Base-by-base conservation (phyloP, 768 basidiomycete genomes). In the Suillus spraguei region DNA sequence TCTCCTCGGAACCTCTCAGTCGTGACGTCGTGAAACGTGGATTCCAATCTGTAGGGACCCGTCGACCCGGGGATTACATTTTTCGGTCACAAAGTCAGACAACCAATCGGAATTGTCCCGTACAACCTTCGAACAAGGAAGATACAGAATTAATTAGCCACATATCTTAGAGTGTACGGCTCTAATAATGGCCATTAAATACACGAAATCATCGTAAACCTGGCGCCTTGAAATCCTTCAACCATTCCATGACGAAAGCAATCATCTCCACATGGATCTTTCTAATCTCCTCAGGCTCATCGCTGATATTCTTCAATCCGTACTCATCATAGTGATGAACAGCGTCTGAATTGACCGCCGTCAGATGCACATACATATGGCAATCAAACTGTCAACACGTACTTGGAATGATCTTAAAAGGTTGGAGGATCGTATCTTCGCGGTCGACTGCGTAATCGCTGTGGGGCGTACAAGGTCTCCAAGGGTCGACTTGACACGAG, bases 331-430 rank as follows among this genome's bases (percentile, higher is more conserved):
- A 83, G 61, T 84, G 82, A 70, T 97, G 94, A 11, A 92, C 88
- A 42, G 80, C 91, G 61, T 81, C 90, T 91, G 64, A 60, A 38
- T 60, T 59, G 36, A 49, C 53, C 35, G 24, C 28, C 20, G 36
- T 63, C 52, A 67, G 46, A n/a, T 49, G 22, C 4, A 49, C 38
- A n/a, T 6, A 35, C 4, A 22, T 14, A 38, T 20, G 10, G 17
- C 8, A 46, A 49, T 42, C 24, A 20, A 56, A 35, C 55, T 60
- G 5, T 11, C 38, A 32, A 52, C 20, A 80, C 88, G 32, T 67
- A 94, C 94, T 81, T 11, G 89, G 89, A 63, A 97, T 97, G 47
- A 96, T 70, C 73, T 95, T 95, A 77, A 94, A 94, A 0, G 96
- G 96, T 44, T 83, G 81, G 41, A 87, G 70, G 17, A 88, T 75